These are phyloP conservation scores for Cladosporium cucumerinum DNA, from an alignment of 2,329 filamentous ascomycete species.

Conservation along the genomic window DNA sequence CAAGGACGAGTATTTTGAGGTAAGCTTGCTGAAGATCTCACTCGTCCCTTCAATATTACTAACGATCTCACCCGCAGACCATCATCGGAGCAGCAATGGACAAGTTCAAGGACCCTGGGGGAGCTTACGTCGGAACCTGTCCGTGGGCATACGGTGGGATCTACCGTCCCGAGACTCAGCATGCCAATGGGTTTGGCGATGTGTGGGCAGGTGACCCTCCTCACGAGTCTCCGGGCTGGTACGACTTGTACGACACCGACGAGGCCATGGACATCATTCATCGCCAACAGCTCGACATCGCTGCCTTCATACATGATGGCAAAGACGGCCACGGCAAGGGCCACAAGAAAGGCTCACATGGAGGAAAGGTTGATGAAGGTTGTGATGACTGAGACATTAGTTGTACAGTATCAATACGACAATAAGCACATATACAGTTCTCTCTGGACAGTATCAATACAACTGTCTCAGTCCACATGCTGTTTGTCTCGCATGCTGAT, in stretches of 20 bases:
- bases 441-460: background rate
- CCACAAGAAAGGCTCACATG: background rate
- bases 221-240: slow-evolving; percentile 41
- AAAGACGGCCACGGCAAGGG: background rate
- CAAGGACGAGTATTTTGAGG: slow-evolving; percentile 38
- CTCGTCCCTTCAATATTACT: background rate
- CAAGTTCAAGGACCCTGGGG: slow-evolving; percentile 32
- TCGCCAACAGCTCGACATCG: slow-evolving; percentile 34
- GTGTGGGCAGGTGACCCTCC: slow-evolving; percentile 42
- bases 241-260: slow-evolving; percentile 37
- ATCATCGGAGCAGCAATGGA: slow-evolving; percentile 38
- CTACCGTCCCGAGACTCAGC: slow-evolving; percentile 39
- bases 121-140: slow-evolving; percentile 37
- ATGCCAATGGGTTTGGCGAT: slow-evolving; percentile 39
- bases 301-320: slow-evolving; percentile 9
- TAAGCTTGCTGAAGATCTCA: background rate
- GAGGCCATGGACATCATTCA: slow-evolving; percentile 37
- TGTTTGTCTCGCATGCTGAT: too few relatives aligned
- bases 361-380: background rate
- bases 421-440: background rate
- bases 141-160: slow-evolving; percentile 42
- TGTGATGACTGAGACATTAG: background rate
- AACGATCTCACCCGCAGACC: slow-evolving; percentile 20
- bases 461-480: background rate
- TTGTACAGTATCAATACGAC: background rate